These are phyloP conservation scores for Solanum medicagineum DNA, from an alignment of 257 asterid species.

Conservation along the genomic window DNA sequence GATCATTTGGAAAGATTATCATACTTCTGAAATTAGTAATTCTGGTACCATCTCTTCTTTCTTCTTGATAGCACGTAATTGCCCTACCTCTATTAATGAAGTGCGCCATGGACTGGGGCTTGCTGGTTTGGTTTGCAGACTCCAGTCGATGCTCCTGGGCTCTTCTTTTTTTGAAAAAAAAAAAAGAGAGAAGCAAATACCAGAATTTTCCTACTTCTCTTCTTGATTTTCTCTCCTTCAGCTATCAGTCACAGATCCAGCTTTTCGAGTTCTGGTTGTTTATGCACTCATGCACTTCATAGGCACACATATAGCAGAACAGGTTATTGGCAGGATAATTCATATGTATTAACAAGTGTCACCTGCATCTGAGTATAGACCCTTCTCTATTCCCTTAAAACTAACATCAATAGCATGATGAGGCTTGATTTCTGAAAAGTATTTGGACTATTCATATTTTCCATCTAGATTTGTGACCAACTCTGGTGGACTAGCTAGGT, in stretches of 20 bases:
- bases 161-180: background rate
- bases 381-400: background rate
- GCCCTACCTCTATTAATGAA: background rate
- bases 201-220: background rate
- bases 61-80: background rate
- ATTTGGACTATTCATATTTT: background rate
- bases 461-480: background rate
- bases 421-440: background rate
- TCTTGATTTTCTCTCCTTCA: background rate
- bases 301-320: background rate
- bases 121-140: background rate
- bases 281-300: background rate
- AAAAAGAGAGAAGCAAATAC: background rate
- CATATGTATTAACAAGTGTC: background rate
- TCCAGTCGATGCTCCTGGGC: background rate
- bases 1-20: background rate
- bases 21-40: background rate
- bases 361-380: background rate
- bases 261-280: background rate
- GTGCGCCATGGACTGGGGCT: background rate
- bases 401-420: background rate
- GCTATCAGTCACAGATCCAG: background rate
- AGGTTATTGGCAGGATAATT: background rate
- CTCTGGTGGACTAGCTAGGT: background rate
- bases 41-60: background rate